Base-by-base conservation (phyloP, 2,329 filamentous ascomycete genomes). In the Mariannaea elegans region DNA sequence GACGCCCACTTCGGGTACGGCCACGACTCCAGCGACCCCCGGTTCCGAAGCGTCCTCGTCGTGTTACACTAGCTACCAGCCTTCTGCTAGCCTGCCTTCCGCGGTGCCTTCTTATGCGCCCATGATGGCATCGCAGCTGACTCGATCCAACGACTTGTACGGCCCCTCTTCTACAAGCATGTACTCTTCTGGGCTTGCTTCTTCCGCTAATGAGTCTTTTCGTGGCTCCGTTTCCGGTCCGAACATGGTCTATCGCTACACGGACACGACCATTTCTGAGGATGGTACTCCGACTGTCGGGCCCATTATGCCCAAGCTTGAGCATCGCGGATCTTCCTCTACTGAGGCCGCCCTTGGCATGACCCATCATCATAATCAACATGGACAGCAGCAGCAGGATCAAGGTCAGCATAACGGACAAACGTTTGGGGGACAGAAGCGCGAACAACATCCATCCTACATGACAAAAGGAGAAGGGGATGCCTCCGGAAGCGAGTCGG, bases 201-300 rank as follows among this genome's bases (percentile, higher is more conserved):
- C 39, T 5, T 14, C 16, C 38, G 9, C 42, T 10, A 32, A 41
- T 6, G 62, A 61, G 19, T 52, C 65, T 2, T 48, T 63, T 50
- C 62, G 66, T 2, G 4, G 23, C 7, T 16, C 34, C 6, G 41
- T 34, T 32, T 41, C 34, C 14, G 56, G 61, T 3, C 50, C 63
- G 23, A 68, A 73, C 29, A 68, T 74, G 57, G 60, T 68, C 19
- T 75, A 75, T 65, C 70, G 72, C 50, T 75, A 75, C 59, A 66
- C 64, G 3, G 73, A 74, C 46, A 71, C 72, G 23, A 73, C 71
- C 19, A 63, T 59, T 7, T 46, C 59, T 36, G 63, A 64, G 7
- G 38, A 60, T 3, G 64, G 56, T 7, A 57, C 64, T 5, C 58
- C 62, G 7, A 49, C 46, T 10, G 50, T 56, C 8, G 24, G 54